These are phyloP conservation scores for Xylaria sp. DNA, from an alignment of 2,329 filamentous ascomycete species.

Conservation along the genomic window DNA sequence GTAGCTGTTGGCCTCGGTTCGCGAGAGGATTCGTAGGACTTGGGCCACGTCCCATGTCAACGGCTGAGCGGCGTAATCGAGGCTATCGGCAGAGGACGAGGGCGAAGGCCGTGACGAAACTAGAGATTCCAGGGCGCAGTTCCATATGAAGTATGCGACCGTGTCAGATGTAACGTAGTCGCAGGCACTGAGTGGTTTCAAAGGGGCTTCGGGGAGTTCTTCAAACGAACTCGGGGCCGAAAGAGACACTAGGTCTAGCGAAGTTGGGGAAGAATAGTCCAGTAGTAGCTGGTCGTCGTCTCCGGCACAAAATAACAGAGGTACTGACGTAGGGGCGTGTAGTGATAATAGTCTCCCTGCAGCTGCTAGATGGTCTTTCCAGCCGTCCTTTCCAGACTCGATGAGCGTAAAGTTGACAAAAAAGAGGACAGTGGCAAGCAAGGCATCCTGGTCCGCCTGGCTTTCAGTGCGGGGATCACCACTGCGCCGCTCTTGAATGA, in stretches of 20 bases:
- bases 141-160: constrained; percentile 43
- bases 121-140: constrained; percentile 44
- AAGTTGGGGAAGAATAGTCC: background rate
- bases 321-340: constrained; percentile 9
- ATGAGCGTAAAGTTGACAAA: constrained; percentile 59
- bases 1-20: constrained; percentile 41
- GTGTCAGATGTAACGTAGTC: constrained; percentile 57
- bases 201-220: background rate
- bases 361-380: constrained; percentile 54
- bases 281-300: background rate
- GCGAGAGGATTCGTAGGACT: constrained; percentile 35
- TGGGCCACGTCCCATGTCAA: constrained; percentile 35
- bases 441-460: constrained; percentile 51
- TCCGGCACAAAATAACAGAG: background rate
- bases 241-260: background rate
- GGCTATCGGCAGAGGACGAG: background rate
- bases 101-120: constrained; percentile 40
- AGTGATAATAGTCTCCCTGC: constrained; percentile 48
- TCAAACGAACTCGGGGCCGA: background rate
- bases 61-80: constrained; percentile 42
- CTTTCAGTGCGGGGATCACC: constrained; percentile 33
- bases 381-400: constrained; percentile 52
- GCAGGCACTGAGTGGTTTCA: constrained; percentile 32
- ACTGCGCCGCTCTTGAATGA: constrained; percentile 41
- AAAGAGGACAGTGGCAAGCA: constrained; percentile 56